These are phyloP conservation scores for Endotrypanum monterogeii DNA, from an alignment of 208 protist species.

Conservation along the genomic window DNA sequence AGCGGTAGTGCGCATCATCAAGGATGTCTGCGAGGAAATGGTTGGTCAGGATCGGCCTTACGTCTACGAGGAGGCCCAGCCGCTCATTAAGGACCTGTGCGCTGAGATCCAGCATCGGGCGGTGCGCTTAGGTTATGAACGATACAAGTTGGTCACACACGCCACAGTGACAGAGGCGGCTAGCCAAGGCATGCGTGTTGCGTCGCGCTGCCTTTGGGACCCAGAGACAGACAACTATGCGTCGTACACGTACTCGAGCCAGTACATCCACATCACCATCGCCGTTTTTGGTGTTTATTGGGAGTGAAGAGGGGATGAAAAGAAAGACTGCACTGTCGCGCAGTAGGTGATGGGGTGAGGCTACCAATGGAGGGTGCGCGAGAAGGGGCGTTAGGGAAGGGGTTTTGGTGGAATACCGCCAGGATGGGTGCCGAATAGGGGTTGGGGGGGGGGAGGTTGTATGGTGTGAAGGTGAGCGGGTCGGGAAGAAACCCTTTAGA, in stretches of 20 bases:
- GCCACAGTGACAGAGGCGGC: slow-evolving; percentile 77
- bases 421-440: not conserved
- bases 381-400: not conserved
- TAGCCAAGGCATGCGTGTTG: slow-evolving; percentile 87
- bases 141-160: slow-evolving; percentile 93
- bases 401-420: not conserved
- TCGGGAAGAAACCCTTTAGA: not conserved
- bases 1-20: slow-evolving; percentile 75
- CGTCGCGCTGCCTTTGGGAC: slow-evolving; percentile 91
- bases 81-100: slow-evolving; percentile 87
- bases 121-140: slow-evolving; percentile 86
- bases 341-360: not conserved
- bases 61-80: slow-evolving; percentile 71
- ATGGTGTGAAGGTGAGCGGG: not conserved
- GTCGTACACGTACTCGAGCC: slow-evolving; percentile 70
- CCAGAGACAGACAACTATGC: slow-evolving; percentile 92
- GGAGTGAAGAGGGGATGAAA: slow-evolving; percentile 76
- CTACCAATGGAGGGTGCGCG: not conserved
- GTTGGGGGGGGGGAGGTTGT: not conserved
- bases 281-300: slow-evolving; percentile 84
- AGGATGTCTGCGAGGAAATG: slow-evolving; percentile 76
- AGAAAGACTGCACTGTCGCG: not conserved
- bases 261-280: slow-evolving; percentile 76
- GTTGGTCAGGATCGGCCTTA: slow-evolving; percentile 64
- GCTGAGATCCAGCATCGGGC: slow-evolving; percentile 88